A percentile compares a stretch with the other conserved stretches of the same genome.
These are phyloP conservation scores for Rhodomyrtus psidioides DNA, from an alignment of 441 rosid genomes.

Conservation along the genomic window DNA sequence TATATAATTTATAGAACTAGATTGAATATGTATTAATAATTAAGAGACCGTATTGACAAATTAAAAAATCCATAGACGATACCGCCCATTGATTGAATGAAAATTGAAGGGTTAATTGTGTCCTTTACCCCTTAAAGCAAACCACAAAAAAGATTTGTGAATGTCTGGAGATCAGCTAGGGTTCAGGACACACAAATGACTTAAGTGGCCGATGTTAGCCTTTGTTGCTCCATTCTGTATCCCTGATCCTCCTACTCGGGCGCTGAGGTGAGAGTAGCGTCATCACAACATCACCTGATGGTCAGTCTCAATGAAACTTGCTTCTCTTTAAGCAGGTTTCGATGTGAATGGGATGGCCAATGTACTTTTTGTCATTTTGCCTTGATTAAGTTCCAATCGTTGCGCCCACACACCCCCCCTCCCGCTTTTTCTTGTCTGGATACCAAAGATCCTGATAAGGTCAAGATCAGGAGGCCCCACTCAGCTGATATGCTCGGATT, in stretches of 20 bases:
- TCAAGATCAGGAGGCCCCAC: conserved; percentile 14
- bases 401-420: no score
- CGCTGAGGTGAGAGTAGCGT: neutral
- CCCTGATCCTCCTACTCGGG: neutral
- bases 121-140: neutral
- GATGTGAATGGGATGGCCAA: neutral
- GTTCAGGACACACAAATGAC: neutral
- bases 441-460: neutral
- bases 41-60: rapidly evolving
- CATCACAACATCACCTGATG: neutral
- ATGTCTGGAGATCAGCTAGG: neutral
- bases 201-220: neutral
- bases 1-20: neutral
- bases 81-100: neutral
- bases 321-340: neutral
- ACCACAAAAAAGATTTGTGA: neutral
- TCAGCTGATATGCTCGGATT: conserved; percentile 4
- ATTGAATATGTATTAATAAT: neutral
- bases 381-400: neutral
- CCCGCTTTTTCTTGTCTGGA: neutral
- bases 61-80: rapidly evolving
- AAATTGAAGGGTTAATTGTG: neutral
- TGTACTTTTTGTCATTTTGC: neutral
- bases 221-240: neutral
- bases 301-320: neutral